Evolutionary conservation across 2,329 filamentous ascomycete species (phyloP).

Genomic region (Aspergillus oerlinghausenensis): DNA sequence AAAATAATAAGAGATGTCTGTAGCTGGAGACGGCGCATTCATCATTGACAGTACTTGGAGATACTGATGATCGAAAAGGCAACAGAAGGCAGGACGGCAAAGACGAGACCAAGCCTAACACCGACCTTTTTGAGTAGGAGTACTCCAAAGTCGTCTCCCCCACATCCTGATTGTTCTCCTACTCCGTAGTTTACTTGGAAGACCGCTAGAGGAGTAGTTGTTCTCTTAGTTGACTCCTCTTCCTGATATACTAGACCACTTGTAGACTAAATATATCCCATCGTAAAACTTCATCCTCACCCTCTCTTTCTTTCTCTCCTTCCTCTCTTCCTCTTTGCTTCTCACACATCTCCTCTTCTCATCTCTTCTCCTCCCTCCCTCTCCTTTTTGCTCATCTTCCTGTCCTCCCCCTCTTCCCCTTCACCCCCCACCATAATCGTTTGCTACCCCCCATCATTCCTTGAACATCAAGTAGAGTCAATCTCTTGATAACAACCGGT

Average conservation of each 20-base stretch:
- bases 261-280: conserved; percentile 1
- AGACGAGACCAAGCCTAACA: no score
- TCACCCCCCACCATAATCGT: conserved; percentile 23
- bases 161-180: neutral
- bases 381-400: conserved; percentile 14
- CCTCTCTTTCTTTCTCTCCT: conserved; percentile 11
- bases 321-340: conserved; percentile 21
- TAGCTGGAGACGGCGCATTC: no score
- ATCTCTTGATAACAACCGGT: neutral
- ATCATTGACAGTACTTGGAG: neutral
- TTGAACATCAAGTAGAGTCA: conserved; percentile 28
- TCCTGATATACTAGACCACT: neutral
- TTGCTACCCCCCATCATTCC: conserved; percentile 37
- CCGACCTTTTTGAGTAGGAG: no score
- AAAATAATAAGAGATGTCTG: no score
- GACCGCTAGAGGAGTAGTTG: neutral
- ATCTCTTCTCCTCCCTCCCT: conserved; percentile 5
- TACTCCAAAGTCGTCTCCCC: no score
- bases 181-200: neutral
- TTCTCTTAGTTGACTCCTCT: no score
- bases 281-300: conserved; percentile 8
- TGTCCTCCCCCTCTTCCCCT: conserved; percentile 17
- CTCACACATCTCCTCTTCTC: conserved; percentile 15
- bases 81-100: neutral
- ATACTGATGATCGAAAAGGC: neutral